Percentiles rank a stretch among this genome's conserved stretches.
These are phyloP conservation scores for Lentinula lateritia DNA, from an alignment of 768 basidiomycete species.

Conservation along the genomic window DNA sequence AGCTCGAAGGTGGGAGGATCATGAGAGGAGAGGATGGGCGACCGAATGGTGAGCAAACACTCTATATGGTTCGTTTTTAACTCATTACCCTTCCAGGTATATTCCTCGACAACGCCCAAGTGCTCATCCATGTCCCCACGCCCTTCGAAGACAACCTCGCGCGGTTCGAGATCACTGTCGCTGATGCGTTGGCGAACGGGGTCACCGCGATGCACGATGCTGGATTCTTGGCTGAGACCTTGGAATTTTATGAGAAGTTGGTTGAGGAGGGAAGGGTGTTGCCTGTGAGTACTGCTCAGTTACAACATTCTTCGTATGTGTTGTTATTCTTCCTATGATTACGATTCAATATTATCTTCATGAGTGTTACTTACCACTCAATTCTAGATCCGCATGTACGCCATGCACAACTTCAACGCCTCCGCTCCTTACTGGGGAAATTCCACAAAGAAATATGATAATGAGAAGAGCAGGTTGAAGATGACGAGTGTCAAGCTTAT, in stretches of 20 bases:
- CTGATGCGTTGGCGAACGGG: conserved; percentile 3
- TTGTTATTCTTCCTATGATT: background rate
- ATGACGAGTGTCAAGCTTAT: conserved; percentile 6
- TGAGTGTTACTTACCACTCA: background rate
- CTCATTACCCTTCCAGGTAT: background rate
- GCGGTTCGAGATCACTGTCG: background rate
- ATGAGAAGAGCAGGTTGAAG: background rate
- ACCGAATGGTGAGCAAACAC: background rate
- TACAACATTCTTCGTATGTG: background rate
- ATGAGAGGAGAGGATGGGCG: background rate
- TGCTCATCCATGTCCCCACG: background rate
- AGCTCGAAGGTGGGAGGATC: background rate
- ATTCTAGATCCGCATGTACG: background rate
- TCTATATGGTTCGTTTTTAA: background rate
- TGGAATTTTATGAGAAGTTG: background rate
- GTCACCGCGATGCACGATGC: conserved; percentile 6
- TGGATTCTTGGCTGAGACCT: background rate
- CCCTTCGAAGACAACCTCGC: background rate
- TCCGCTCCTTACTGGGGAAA: conserved; percentile 2
- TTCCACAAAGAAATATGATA: background rate
- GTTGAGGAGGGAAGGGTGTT: background rate
- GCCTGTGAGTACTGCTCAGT: background rate
- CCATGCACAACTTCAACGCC: background rate
- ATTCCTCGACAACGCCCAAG: conserved; percentile 4
- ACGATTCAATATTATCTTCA: background rate